Base-by-base conservation (phyloP, 345 rosid species). In the Chamaenerion angustifolium region DNA sequence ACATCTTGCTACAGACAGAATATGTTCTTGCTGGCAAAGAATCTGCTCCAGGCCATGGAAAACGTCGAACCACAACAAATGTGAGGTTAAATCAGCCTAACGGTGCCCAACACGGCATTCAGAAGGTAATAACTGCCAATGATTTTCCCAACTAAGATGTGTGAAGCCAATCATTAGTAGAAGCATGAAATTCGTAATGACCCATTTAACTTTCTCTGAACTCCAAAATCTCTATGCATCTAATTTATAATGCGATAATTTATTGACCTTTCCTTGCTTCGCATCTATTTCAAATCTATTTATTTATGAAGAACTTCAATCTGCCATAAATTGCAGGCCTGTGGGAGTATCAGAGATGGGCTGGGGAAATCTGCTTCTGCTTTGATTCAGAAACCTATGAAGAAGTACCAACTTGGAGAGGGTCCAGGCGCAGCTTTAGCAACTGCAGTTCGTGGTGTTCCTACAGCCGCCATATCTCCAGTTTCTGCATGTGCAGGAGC, bases 391-490 rank as follows among this genome's bases (percentile, higher is more conserved):
- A 61, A 76, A 49, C 98, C 98, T 45, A 56, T 82, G 63, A 87
- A 80, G 55, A 75, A 72, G 50, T 80, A 75, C 69, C 94, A 83
- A 62, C 93, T 78, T 11, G 98, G 96, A 62, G 87, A 77, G 11
- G 82, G 85, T 68, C 83, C 89, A 6, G 80, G 83, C 45, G 79
- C 93, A 63, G 95, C 88, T 57, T 61, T 83, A 76, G 85, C 82
- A 37, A 74, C 93, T 51, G 98, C 78, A 48, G 67, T 84, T 46
- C 72, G 66, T 61, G 89, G 77, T 51, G 83, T 87, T 71, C 98
- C 98, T 63, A 73, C 90, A 50, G 98, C 98, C 76, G 82, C 89
- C 63, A 74, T 92, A 63, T 83, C 95, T 66, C 94, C 95, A 1
- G 82, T 81, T 59, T 78, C 96, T 62, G 93, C 88, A 51, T 78